Percentiles rank a stretch among this genome's conserved stretches.
These are phyloP conservation scores for Rhododendron ovatum DNA, from an alignment of 148 eudicot species.

Conservation along the genomic window DNA sequence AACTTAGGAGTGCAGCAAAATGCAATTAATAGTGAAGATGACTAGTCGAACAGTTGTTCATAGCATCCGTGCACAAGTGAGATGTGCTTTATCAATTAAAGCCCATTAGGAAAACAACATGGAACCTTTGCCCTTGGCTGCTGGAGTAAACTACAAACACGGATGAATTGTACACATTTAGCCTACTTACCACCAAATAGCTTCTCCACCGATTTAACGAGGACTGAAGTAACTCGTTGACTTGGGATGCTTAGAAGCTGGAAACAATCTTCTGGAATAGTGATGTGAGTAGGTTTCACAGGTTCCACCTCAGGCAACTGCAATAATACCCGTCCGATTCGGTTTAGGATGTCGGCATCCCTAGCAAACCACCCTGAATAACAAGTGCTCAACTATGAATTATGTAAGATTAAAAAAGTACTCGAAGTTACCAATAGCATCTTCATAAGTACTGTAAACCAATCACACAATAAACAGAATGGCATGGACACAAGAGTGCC, in stretches of 20 bases:
- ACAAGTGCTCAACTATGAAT: constrained; percentile 7
- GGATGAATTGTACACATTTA: background rate
- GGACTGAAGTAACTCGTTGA: no score
- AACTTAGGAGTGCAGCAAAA: background rate
- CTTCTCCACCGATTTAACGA: no score
- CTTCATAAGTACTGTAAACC: background rate
- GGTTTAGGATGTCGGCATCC: constrained; percentile 56
- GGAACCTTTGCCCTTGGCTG: background rate
- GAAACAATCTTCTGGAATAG: constrained; percentile 82
- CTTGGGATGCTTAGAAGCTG: constrained; percentile 15
- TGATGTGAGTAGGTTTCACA: constrained; percentile 35
- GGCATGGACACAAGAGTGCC: background rate
- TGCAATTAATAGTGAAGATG: background rate
- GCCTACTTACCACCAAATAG: constrained; percentile 22
- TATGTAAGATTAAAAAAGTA: background rate
- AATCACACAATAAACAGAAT: background rate
- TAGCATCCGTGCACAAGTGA: background rate
- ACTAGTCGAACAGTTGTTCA: background rate
- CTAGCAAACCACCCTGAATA: constrained; percentile 90
- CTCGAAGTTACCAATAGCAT: background rate
- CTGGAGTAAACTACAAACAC: background rate
- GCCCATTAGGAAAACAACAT: background rate
- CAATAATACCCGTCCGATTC: constrained; percentile 63
- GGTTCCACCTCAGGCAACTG: constrained; percentile 28
- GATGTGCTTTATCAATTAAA: background rate